Evolutionary conservation across 2,329 filamentous ascomycete species (phyloP).

Genomic region (Blastomyces gilchristii): DNA sequence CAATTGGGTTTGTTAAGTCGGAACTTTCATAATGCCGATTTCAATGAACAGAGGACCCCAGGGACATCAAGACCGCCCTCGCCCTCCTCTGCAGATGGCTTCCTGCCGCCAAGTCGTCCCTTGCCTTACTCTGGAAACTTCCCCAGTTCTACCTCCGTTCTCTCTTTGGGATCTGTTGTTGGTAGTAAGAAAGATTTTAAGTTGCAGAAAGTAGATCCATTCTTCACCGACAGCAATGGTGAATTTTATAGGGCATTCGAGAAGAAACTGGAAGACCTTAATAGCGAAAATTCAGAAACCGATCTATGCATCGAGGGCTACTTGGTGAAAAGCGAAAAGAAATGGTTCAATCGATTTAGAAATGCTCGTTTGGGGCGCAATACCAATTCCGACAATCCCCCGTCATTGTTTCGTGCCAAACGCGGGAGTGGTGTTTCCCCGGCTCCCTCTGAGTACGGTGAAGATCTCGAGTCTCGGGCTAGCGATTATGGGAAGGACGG

Average conservation of each 20-base stretch:
- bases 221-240: conserved; percentile 55
- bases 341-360: conserved; percentile 53
- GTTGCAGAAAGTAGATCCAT: conserved; percentile 56
- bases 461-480: conserved; percentile 19
- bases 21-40: neutral
- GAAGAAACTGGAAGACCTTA: conserved; percentile 46
- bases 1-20: neutral
- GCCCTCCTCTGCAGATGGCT: neutral
- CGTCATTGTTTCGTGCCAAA: conserved; percentile 2
- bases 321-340: conserved; percentile 54
- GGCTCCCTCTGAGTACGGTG: neutral
- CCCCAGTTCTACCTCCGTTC: conserved; percentile 36
- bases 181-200: conserved; percentile 53
- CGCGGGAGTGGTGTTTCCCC: neutral
- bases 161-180: conserved; percentile 49
- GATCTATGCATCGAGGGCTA: conserved; percentile 56
- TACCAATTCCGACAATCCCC: conserved; percentile 14
- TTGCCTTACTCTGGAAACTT: conserved; percentile 19
- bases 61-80: neutral
- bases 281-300: conserved; percentile 47
- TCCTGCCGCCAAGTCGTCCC: neutral
- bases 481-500: conserved; percentile 31
- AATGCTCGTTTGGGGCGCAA: conserved; percentile 47
- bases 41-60: conserved; percentile 8
- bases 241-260: conserved; percentile 52